Evolutionary conservation across 2,329 filamentous ascomycete species (phyloP), one percentile per base, ranked within the genome.

Genomic region (Epichloe festucae): DNA sequence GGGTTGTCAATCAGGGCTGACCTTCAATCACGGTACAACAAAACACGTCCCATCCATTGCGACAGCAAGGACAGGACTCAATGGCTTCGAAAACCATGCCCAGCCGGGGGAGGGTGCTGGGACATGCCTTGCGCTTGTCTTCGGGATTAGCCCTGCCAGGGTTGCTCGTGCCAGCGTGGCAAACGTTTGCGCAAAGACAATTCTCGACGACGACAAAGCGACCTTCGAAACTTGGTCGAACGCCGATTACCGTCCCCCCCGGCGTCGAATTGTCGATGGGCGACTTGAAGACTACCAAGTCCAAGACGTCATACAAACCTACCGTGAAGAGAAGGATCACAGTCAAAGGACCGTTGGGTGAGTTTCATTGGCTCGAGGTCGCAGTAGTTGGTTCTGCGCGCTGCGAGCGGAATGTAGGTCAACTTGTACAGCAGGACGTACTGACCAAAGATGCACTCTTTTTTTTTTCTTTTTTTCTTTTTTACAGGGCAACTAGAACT

Each of bases 141-240:
- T 66, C 71, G 23, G 67, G 73, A 51, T 68, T 73, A 53, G 75
- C 75, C n/a, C 71, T 89, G 46, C 85, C 86, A 34, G 69, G 77
- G 27, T 89, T 90, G 65, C 81, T 91, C 47, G 72, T 87, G 14
- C 86, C 87, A 12, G 82, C 84, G 46, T 83, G 89, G 69, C 80
- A 79, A 62, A 56, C 47, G 46, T 50, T 49, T 58, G 51, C 67
- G 57, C 56, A 70, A 52, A 62, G 67, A 39, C 66, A 53, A 15
- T 96, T 96, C 73, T 90, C 87, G 52, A 83, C 81, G 42, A 85
- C 87, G 43, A 65, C 80, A 50, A 69, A 70, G 64, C 75, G 76
- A 59, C 70, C 75, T 53, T 96, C 91, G 44, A 93, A 96, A 75
- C 85, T 98, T 56, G 93, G 93, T 60, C 78, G 82, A 60, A 86